Evolutionary conservation across 352 stramenopile genomes (phyloP).

Genomic region (Thalassiosira livingstoniorum): DNA sequence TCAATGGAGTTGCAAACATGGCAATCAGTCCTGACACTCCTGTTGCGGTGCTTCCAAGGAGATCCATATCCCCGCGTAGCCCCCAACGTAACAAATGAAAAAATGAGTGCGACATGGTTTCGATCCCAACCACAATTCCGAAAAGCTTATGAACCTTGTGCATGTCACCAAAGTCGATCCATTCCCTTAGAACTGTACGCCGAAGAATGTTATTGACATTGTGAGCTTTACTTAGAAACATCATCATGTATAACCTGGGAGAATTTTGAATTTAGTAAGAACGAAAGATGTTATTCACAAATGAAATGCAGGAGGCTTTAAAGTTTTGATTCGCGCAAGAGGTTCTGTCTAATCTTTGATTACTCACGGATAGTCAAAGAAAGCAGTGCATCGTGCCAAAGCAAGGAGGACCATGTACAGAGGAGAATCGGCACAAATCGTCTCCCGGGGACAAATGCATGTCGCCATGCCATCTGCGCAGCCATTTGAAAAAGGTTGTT

Average conservation of each 20-base stretch:
- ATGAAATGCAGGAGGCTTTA: too few species aligned
- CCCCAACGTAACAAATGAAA: constrained; percentile 24
- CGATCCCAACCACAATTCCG: constrained; percentile 26
- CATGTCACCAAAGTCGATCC: constrained; percentile 23
- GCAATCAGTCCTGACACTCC: constrained; percentile 16
- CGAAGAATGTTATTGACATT: constrained; percentile 22
- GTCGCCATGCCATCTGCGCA: constrained; percentile 3
- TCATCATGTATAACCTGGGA: constrained; percentile 32
- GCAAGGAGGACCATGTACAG: constrained; percentile 16
- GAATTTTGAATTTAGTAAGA: too few species aligned
- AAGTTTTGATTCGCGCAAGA: too few species aligned
- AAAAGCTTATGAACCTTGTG: constrained; percentile 20
- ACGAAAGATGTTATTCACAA: too few species aligned
- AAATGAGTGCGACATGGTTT: constrained; percentile 22
- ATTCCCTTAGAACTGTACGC: constrained; percentile 3
- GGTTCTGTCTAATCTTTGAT: too few species aligned
- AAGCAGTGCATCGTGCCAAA: constrained; percentile 5
- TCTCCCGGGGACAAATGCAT: constrained; percentile 25
- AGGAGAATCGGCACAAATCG: constrained; percentile 1
- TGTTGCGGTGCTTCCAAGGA: background rate
- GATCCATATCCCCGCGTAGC: background rate
- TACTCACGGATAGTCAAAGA: constrained; percentile 33
- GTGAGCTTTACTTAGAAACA: constrained; percentile 22
- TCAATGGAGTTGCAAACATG: background rate
- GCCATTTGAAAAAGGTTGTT: background rate